Evolutionary conservation across 441 rosid genomes (phyloP), one percentile per base, ranked within the genome.

Genomic region (Populus trichocarpa): DNA sequence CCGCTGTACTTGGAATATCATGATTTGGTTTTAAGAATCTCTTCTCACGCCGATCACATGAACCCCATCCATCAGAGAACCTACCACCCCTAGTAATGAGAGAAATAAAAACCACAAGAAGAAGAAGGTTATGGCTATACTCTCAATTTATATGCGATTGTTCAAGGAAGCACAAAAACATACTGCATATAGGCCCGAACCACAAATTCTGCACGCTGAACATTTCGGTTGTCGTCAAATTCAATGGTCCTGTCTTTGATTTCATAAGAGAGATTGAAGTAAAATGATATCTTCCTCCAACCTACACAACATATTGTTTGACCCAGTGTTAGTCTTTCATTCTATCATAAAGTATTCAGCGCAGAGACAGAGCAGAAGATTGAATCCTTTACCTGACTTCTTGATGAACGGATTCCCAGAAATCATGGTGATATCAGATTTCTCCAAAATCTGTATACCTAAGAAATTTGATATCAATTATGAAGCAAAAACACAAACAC

Each of bases 11-110:
- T 7, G 98, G 99, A 30, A 96, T 87, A 75, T 96, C 98, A 33
- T 93, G 93, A 86, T 93, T 96, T 73, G 99, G 98, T 84, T 92
- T 92, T 22, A 74, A 69, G 83, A 93, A 96, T 80, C 90, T 91
- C 89, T 93, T 93, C 89, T 93, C 98, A 36, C 91, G 92, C 73
- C 91, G 87, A 73, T 95, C 99, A 78, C 94, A 95, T 9, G 98
- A 96, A 35, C 98, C 97, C 99, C 99, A 92, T 74, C 99, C 98
- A 72, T 96, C 97, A 63, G 96, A 89, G 67, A 90, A 93, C 83
- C 98, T 89, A 35, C 94, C 99, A 70, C 97, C 97, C 80, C 98
- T 96, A 73, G 28, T 32, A n/a, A 79, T 78, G 80, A 70, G 67
- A 61, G 69, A 77, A 59, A 75, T 68, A 69, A 46, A 33, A 70